These are phyloP conservation scores for Lasiosphaeria ovina DNA, from an alignment of 495 filamentous ascomycete species.

Conservation along the genomic window DNA sequence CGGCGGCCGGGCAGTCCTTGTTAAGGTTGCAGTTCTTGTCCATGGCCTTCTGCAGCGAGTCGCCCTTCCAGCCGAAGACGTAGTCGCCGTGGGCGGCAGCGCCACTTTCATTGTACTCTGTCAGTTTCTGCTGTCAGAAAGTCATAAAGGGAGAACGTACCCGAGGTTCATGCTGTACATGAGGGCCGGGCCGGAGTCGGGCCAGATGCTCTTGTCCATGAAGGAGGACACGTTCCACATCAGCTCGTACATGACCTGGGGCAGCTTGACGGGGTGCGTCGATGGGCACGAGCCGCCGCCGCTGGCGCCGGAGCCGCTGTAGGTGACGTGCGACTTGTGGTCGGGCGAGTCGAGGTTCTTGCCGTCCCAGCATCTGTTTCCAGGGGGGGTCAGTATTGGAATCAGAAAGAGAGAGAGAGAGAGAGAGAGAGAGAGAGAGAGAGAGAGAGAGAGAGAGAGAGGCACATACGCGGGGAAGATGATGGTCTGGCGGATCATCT, in stretches of 20 bases:
- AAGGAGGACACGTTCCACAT: constrained; percentile 60
- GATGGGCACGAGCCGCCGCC: constrained; percentile 58
- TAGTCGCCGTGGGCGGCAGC: constrained; percentile 70
- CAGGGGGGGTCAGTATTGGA: constrained; percentile 14
- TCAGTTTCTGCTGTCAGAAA: not conserved
- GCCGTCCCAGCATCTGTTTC: constrained; percentile 50
- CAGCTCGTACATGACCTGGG: constrained; percentile 70
- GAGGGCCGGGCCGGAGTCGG: constrained; percentile 55
- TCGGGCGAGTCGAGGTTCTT: constrained; percentile 58
- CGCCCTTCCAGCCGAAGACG: constrained; percentile 73
- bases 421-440: not conserved
- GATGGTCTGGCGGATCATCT: constrained; percentile 58
- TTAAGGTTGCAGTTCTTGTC: constrained; percentile 58
- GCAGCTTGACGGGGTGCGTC: constrained; percentile 61
- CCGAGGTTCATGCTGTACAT: constrained; percentile 50
- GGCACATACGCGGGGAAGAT: constrained; percentile 56
- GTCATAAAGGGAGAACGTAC: constrained; percentile 29
- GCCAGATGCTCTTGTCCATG: constrained; percentile 53
- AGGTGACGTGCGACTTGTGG: constrained; percentile 64
- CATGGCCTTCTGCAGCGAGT: constrained; percentile 62
- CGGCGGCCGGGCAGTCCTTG: constrained; percentile 46
- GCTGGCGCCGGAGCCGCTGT: constrained; percentile 50
- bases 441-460: not conserved
- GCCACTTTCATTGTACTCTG: constrained; percentile 26
- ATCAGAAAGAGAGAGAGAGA: not conserved